A percentile compares a stretch with the other conserved stretches of the same genome.
phyloP scores from a whole-genome alignment of 2,329 filamentous ascomycete genomes.

The Ambrosiella beaveri region DNA sequence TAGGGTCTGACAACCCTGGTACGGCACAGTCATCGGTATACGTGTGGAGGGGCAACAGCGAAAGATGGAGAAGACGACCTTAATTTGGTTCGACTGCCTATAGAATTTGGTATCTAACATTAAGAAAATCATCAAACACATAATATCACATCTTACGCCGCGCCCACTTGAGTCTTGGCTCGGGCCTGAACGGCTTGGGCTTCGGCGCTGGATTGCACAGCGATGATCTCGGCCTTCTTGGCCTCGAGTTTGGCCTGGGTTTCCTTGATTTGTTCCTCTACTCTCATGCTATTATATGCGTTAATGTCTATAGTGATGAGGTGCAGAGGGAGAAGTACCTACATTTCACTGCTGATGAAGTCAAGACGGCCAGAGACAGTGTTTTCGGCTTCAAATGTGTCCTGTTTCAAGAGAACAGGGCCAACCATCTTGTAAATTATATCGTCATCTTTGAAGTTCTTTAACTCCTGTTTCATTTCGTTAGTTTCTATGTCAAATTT shows the following conservation, averaged over 20 bases:
- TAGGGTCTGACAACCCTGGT: not conserved
- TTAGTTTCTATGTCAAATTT: not conserved
- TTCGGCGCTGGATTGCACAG: slow-evolving; percentile 34
- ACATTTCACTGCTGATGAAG: slow-evolving; percentile 92
- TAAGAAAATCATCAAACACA: not conserved
- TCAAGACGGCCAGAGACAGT: slow-evolving; percentile 81
- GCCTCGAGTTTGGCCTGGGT: slow-evolving; percentile 38
- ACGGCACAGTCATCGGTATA: not conserved
- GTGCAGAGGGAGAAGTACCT: slow-evolving; percentile 19
- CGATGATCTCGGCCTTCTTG: slow-evolving; percentile 43
- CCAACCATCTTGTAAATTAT: slow-evolving; percentile 94
- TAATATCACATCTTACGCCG: not conserved
- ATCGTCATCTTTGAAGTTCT: slow-evolving; percentile 58
- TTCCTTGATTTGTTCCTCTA: slow-evolving; percentile 37
- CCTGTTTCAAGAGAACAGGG: slow-evolving; percentile 85
- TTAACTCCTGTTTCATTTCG: slow-evolving; percentile 52
- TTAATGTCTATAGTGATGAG: not conserved
- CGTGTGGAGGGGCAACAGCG: too few relatives aligned
- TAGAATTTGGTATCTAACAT: not conserved
- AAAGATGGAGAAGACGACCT: too few relatives aligned
- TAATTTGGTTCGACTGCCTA: too few relatives aligned
- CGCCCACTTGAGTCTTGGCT: slow-evolving; percentile 1
- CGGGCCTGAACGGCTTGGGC: slow-evolving; percentile 15
- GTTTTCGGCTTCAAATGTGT: slow-evolving; percentile 74
- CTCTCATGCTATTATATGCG: slow-evolving; percentile 15